These are phyloP conservation scores for Phytopythium oedochilum DNA, from an alignment of 352 stramenopile species.

Conservation along the genomic window DNA sequence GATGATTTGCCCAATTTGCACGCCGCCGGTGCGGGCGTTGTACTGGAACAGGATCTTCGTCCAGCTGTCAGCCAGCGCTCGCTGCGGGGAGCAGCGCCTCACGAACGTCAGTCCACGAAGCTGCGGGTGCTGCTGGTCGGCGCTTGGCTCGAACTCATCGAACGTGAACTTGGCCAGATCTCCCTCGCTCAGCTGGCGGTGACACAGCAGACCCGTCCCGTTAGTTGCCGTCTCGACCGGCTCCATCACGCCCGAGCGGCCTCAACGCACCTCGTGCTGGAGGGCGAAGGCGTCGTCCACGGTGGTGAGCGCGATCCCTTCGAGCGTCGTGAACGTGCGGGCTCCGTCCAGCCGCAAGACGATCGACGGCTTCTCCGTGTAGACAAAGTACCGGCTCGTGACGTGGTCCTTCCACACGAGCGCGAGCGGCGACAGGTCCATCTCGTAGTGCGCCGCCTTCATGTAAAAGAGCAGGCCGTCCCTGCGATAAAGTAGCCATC, in stretches of 20 bases:
- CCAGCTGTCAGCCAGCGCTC: conserved; percentile 83
- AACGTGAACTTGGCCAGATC: conserved; percentile 81
- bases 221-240: background rate
- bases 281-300: conserved; percentile 41
- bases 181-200: conserved; percentile 52
- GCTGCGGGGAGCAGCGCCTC: conserved; percentile 76
- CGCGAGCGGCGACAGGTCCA: conserved; percentile 79
- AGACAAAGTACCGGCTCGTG: conserved; percentile 81
- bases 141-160: conserved; percentile 48
- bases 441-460: conserved; percentile 88
- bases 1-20: conserved; percentile 61
- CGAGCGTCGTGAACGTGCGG: conserved; percentile 58
- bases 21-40: conserved; percentile 49
- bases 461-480: conserved; percentile 90
- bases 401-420: conserved; percentile 88
- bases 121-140: conserved; percentile 31
- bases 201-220: background rate
- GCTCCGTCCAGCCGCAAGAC: conserved; percentile 54
- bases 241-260: background rate
- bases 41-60: conserved; percentile 87
- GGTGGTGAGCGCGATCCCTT: conserved; percentile 59
- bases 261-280: conserved; percentile 51
- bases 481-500: conserved; percentile 33
- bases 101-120: conserved; percentile 57
- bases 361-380: conserved; percentile 65